Evolutionary conservation across 192 early-diverging fungal species (phyloP).

Genomic region (Hyaloraphidium curvatum): DNA sequence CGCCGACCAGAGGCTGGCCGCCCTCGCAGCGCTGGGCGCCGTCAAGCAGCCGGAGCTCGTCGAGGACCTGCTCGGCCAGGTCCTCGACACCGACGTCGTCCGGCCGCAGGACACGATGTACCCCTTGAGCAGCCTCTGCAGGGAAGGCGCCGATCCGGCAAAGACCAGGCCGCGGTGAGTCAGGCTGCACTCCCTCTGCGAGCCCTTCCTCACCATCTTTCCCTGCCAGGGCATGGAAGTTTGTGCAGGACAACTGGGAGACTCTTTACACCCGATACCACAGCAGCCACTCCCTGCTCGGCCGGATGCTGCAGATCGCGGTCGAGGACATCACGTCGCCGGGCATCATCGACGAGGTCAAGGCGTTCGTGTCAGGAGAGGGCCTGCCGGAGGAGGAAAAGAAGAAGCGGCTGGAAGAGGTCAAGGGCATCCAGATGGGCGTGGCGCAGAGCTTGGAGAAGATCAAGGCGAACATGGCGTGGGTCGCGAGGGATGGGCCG

Average conservation of each 20-base stretch:
- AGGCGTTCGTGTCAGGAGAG: conserved; percentile 23
- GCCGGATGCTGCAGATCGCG: conserved; percentile 15
- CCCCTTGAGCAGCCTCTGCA: conserved; percentile 9
- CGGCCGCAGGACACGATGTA: conserved; percentile 51
- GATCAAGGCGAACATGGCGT: conserved; percentile 11
- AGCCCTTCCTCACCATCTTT: conserved; percentile 3
- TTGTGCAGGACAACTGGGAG: conserved; percentile 39
- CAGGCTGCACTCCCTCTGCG: neutral
- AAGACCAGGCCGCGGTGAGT: neutral
- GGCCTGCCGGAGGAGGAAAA: conserved; percentile 8
- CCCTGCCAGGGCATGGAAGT: conserved; percentile 40
- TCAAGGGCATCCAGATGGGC: conserved; percentile 29
- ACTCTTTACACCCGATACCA: conserved; percentile 32
- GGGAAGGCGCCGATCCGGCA: neutral
- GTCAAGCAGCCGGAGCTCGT: conserved; percentile 31
- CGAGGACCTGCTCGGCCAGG: conserved; percentile 35
- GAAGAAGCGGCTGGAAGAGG: conserved; percentile 2
- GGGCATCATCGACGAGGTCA: neutral
- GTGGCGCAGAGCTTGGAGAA: conserved; percentile 54
- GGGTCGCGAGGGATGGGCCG: neutral
- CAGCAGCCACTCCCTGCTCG: conserved; percentile 23
- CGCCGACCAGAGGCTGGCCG: conserved; percentile 40
- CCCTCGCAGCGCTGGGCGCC: conserved; percentile 32
- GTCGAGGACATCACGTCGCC: neutral
- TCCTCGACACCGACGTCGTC: conserved; percentile 38